These are phyloP conservation scores for Hemileccinum rubropunctum DNA, from an alignment of 768 basidiomycete genomes.

Conservation along the genomic window DNA sequence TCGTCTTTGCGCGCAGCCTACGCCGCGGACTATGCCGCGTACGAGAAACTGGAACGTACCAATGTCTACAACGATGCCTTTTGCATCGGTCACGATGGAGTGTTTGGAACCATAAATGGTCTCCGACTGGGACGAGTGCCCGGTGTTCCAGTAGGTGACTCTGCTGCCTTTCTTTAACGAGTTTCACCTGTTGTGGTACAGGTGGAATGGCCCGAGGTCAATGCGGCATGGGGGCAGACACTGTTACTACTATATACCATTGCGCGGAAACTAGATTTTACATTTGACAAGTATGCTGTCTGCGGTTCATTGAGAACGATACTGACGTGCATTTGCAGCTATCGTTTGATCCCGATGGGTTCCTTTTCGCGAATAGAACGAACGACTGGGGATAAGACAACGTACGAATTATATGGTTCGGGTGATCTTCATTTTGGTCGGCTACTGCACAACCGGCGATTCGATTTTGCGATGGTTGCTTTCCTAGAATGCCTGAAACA, in stretches of 20 bases:
- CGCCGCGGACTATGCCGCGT: constrained; percentile 68
- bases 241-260: constrained; percentile 89
- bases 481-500: constrained; percentile 95
- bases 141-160: constrained; percentile 63
- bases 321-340: constrained; percentile 46
- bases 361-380: constrained; percentile 93
- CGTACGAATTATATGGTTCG: constrained; percentile 92
- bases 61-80: constrained; percentile 97
- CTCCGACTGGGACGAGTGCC: constrained; percentile 87
- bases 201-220: constrained; percentile 99
- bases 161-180: neutral
- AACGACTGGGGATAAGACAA: constrained; percentile 74
- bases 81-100: constrained; percentile 91
- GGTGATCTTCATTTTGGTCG: constrained; percentile 89
- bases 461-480: constrained; percentile 94
- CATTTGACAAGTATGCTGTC: constrained; percentile 71
- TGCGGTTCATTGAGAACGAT: neutral
- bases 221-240: constrained; percentile 97
- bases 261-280: constrained; percentile 86
- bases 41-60: constrained; percentile 84
- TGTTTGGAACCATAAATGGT: constrained; percentile 98
- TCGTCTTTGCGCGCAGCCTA: constrained; percentile 76
- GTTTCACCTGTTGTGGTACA: constrained; percentile 29
- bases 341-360: constrained; percentile 89
- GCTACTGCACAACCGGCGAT: constrained; percentile 89